Evolutionary conservation across 75 land plant genomes (phyloP), one percentile per base, ranked within the genome.

Genomic region (Sequoia sempervirens): DNA sequence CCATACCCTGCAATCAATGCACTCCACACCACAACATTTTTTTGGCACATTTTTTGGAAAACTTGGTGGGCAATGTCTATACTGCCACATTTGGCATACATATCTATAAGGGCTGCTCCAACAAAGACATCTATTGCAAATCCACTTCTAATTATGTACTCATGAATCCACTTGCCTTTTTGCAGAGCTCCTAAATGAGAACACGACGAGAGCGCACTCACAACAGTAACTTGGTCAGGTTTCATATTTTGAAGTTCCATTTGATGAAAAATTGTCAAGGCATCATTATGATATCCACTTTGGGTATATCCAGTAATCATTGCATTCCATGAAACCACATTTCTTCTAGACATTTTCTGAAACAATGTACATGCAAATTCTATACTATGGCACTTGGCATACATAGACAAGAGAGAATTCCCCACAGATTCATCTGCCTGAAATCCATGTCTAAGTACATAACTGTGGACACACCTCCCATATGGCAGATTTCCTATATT

Each of bases 31-130:
- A 84, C 80, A 12, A 75, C 64, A 40, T 84, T 43, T 40, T 72
- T 43, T 30, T 34, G 20, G 26, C 58, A n/a, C 40, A 84, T 30
- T 47, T 53, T 50, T n/a, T 83, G 58, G 61, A 83, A 84, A 28
- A 84, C 80, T 53, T 83, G 58, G 20, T 75, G 23, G 20, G 85
- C 86, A 15, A 30, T 54, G 2, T 37, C 61, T 18, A 75, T 53
- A 28, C 45, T 36, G 3, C 80, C 86, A 26, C 86, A 84, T 53
- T 86, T 86, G 3, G 80, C 76, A 54, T 86, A 86, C 87, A 86
- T 86, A 28, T 80, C 87, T n/a, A 86, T 52, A 13, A 86, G 85
- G 9, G 86, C 37, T 23, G 45, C 84, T 17, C 66, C 74, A 18
- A 86, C 80, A 32, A 18, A 38, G 13, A 26, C 20, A 36, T 73